phyloP scores from a whole-genome alignment of 768 basidiomycete genomes.

The Termitomyces sp. region DNA sequence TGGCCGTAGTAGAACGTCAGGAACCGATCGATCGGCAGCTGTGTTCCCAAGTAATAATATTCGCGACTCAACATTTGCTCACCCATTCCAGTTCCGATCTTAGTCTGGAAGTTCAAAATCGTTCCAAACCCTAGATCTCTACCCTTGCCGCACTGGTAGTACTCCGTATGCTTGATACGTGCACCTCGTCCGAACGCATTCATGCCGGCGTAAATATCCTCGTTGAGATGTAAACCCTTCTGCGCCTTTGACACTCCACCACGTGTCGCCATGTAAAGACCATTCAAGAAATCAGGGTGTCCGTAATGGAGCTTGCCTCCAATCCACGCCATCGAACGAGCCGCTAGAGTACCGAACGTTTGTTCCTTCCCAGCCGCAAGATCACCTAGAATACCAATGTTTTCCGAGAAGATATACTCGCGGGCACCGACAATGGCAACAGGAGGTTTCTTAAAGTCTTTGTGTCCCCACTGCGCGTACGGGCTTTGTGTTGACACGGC shows the following conservation, averaged over 20 bases:
- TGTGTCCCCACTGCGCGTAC: constrained; percentile 84
- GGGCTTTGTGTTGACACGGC: constrained; percentile 80
- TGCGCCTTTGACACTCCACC: constrained; percentile 99
- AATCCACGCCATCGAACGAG: constrained; percentile 93
- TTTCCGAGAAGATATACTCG: constrained; percentile 99
- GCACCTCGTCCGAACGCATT: constrained; percentile 96
- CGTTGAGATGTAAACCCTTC: constrained; percentile 98
- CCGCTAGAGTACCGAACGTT: constrained; percentile 97
- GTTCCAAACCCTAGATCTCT: constrained; percentile 99
- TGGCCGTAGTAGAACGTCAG: constrained; percentile 99
- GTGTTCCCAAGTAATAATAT: constrained; percentile 98
- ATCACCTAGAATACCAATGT: constrained; percentile 98
- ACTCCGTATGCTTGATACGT: constrained; percentile 98
- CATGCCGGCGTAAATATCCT: constrained; percentile 99
- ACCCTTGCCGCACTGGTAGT: constrained; percentile 98
- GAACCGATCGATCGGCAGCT: constrained; percentile 97
- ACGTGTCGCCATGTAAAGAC: constrained; percentile 95
- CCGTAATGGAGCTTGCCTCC: constrained; percentile 99
- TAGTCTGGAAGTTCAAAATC: constrained; percentile 99
- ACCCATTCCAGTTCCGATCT: constrained; percentile 99
- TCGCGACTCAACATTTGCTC: constrained; percentile 99
- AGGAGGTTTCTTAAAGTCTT: constrained; percentile 83
- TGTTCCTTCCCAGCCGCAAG: constrained; percentile 99
- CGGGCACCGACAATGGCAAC: constrained; percentile 98
- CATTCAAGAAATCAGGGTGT: constrained; percentile 99